Conservation (phyloP, 2,329 filamentous ascomycete genomes). For the Thelonectria discophora region DNA sequence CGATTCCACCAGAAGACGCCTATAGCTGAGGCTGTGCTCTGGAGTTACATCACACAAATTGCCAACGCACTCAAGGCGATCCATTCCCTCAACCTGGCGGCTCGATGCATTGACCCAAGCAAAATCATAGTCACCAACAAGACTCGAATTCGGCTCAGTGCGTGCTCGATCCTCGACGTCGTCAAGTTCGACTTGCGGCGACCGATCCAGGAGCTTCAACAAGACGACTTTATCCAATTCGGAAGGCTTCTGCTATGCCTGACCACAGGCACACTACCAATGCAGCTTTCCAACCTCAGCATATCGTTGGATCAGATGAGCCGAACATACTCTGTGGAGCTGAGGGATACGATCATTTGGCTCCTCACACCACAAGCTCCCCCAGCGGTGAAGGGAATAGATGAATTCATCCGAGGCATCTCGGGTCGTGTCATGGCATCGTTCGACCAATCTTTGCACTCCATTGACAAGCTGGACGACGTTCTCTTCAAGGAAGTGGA, state of each 20-base stretch:
- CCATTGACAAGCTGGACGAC: constrained; percentile 76
- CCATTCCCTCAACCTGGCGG: constrained; percentile 82
- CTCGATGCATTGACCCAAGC: constrained; percentile 83
- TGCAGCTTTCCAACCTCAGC: constrained; percentile 67
- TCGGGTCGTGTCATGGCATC: constrained; percentile 77
- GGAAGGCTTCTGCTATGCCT: constrained; percentile 86
- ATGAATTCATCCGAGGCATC: constrained; percentile 81
- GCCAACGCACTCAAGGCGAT: constrained; percentile 88
- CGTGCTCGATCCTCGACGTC: constrained; percentile 89
- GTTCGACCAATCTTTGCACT: constrained; percentile 82
- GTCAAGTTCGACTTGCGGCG: constrained; percentile 79
- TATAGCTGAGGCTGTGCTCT: constrained; percentile 78
- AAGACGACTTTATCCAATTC: constrained; percentile 86
- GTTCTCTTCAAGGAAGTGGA: constrained; percentile 84
- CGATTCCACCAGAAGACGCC: constrained; percentile 56
- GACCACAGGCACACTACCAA: constrained; percentile 71
- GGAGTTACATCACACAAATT: constrained; percentile 93
- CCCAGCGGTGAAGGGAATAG: constrained; percentile 72
- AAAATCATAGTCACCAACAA: constrained; percentile 93
- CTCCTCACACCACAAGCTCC: constrained; percentile 73
- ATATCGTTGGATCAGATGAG: constrained; percentile 80
- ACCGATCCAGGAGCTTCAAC: constrained; percentile 78
- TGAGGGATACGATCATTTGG: constrained; percentile 84
- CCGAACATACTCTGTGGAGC: constrained; percentile 78
- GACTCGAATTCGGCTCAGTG: constrained; percentile 87